Evolutionary conservation across 2,329 filamentous ascomycete species (phyloP), one percentile per base, ranked within the genome.

Genomic region (Lachnellula subtilissima): DNA sequence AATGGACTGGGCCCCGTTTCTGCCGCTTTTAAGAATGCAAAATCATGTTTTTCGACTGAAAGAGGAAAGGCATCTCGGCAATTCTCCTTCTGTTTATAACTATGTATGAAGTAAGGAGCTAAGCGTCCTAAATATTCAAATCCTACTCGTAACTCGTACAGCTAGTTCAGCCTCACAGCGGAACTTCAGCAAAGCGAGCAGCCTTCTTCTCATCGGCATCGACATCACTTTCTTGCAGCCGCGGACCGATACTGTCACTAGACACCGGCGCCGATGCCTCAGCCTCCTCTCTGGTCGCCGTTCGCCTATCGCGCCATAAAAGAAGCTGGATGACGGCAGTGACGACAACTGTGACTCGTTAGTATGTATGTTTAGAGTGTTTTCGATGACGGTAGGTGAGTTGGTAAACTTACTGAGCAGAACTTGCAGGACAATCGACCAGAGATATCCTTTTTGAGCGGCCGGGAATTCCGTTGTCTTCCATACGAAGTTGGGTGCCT

Each of bases 401-500:
- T 11, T 2, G 28, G 28, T 43, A 14, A 17, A 60, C 70, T 66
- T 61, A 73, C 72, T 64, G 2, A 72, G 61, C 2, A 74, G 57
- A 6, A 70, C 40, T 48, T 72, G 68, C 4, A 74, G 54, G 0
- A 71, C 59, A 17, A 73, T 70, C 1, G 65, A 69, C 68, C 68
- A 75, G 0, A 66, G 60, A 52, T 74, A 74, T 5, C 73, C 73
- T 28, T 71, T 72, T 14, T 56, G 63, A 0, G 72, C 72, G 1
- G 64, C 66, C 0, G 73, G 73, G 35, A 73, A 75, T 5, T 69
- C 70, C 0, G 69, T 71, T 0, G 72, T 74, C 51, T 74, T 74
- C 73, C 73, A 75, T 1, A 75, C 69, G 48, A 75, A 74, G 50
- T 74, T 74, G 0, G 72, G 72, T 2, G 69, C 69, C 65, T 69